phyloP scores from a whole-genome alignment of 192 early-diverging fungal species.

The Dimargaris cristalligena region DNA sequence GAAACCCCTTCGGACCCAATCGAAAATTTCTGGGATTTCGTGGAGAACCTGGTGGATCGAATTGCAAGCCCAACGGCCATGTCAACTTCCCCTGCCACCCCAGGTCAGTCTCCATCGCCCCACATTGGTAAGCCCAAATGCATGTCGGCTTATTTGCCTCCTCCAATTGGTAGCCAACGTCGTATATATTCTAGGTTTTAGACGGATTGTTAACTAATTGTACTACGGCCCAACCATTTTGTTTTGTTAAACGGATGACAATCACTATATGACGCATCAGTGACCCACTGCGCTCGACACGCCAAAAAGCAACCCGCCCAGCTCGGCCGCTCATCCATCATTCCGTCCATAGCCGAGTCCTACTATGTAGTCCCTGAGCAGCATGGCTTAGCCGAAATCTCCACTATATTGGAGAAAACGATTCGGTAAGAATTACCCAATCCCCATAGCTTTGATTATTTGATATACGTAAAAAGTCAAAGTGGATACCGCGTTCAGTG shows the following conservation, averaged over 20 bases:
- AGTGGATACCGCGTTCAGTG: too few relatives aligned
- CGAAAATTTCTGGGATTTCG: constrained; percentile 1
- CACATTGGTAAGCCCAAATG: not conserved
- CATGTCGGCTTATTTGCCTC: not conserved
- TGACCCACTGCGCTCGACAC: not conserved
- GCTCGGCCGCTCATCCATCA: not conserved
- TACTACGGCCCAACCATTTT: not conserved
- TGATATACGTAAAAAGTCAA: too few relatives aligned
- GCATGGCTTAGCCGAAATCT: not conserved
- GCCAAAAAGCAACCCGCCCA: not conserved
- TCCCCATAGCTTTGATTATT: too few relatives aligned
- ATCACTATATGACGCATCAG: not conserved
- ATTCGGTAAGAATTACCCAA: too few relatives aligned
- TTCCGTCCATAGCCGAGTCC: not conserved
- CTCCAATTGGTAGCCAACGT: too few relatives aligned
- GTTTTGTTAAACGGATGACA: not conserved
- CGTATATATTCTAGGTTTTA: too few relatives aligned
- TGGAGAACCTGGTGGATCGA: constrained; percentile 1
- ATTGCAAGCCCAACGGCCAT: not conserved
- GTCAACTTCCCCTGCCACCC: not conserved
- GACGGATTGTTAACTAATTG: too few relatives aligned
- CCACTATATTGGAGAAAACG: too few relatives aligned
- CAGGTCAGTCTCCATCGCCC: not conserved
- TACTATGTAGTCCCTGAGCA: constrained; percentile 3
- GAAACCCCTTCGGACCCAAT: not conserved